A percentile compares a stretch with the other conserved stretches of the same genome.
These are phyloP conservation scores for Talaromyces sp. DNA, from an alignment of 2,329 filamentous ascomycete species.

Conservation along the genomic window DNA sequence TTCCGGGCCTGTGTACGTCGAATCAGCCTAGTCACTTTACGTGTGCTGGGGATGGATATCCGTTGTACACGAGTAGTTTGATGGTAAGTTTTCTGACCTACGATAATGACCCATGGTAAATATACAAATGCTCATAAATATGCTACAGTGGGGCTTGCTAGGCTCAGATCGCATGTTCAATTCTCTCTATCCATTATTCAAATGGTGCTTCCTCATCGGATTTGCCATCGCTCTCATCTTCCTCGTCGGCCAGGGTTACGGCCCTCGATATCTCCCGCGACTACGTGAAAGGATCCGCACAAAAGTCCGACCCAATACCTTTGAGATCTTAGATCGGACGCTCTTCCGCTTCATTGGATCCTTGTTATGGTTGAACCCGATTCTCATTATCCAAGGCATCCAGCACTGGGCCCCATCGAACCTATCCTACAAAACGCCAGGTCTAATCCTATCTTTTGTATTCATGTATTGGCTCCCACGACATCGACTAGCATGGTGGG, in stretches of 20 bases:
- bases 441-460: constrained; percentile 10
- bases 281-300: constrained; percentile 1
- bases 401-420: constrained; percentile 12
- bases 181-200: constrained; percentile 9
- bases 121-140: background rate
- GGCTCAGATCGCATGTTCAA: background rate
- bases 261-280: constrained; percentile 5
- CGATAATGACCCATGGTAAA: background rate
- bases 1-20: constrained; percentile 2
- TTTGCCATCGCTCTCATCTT: constrained; percentile 7
- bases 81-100: background rate
- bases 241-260: constrained; percentile 10
- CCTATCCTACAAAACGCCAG: constrained; percentile 7
- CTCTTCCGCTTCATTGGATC: background rate
- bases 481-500: constrained; percentile 10
- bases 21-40: constrained; percentile 9
- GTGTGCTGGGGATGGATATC: constrained; percentile 8
- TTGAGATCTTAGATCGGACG: background rate
- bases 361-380: constrained; percentile 1
- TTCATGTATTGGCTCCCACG: constrained; percentile 10
- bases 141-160: background rate
- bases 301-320: background rate
- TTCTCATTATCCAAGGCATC: constrained; percentile 8
- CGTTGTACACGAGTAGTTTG: constrained; percentile 7
- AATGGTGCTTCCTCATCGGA: constrained; percentile 11